A percentile compares a stretch with the other conserved stretches of the same genome.
These are phyloP conservation scores for Boletus mariae DNA, from an alignment of 1,284 basidiomycete species.

Conservation along the genomic window DNA sequence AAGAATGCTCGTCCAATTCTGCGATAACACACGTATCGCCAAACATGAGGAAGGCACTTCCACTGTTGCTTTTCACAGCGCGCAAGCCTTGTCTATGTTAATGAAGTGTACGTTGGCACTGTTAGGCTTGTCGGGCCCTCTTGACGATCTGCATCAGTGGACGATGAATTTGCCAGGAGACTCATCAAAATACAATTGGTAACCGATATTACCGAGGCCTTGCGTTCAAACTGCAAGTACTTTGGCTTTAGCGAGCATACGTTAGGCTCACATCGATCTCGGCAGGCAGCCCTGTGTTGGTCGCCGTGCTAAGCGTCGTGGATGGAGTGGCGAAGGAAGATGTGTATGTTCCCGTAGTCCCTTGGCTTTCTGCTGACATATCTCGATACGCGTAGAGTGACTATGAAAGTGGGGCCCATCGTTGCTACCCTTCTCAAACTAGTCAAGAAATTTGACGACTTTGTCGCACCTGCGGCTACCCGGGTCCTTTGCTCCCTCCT, in stretches of 20 bases:
- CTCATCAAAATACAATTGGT: constrained; percentile 19
- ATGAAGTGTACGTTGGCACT: constrained; percentile 17
- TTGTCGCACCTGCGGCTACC: constrained; percentile 30
- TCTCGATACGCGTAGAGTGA: constrained; percentile 7
- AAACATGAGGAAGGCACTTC: constrained; percentile 19
- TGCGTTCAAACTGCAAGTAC: constrained; percentile 20
- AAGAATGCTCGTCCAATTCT: constrained; percentile 17
- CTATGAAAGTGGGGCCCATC: constrained; percentile 7
- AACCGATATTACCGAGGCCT: constrained; percentile 17
- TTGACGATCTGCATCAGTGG: constrained; percentile 14
- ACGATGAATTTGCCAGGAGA: constrained; percentile 6
- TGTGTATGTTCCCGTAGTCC: background rate
- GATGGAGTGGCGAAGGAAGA: constrained; percentile 19
- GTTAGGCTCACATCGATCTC: background rate
- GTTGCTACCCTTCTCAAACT: constrained; percentile 21
- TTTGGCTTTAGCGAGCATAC: background rate
- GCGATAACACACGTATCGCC: constrained; percentile 10
- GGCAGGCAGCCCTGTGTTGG: constrained; percentile 19
- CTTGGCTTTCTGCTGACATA: background rate
- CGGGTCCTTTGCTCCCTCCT: constrained; percentile 26
- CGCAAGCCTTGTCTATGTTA: constrained; percentile 28
- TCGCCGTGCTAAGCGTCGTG: constrained; percentile 22
- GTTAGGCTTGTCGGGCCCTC: background rate
- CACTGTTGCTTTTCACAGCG: constrained; percentile 25
- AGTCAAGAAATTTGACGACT: constrained; percentile 23